Evolutionary conservation across 2,329 filamentous ascomycete species (phyloP).

Genomic region (Aspergillus quadricinctus): DNA sequence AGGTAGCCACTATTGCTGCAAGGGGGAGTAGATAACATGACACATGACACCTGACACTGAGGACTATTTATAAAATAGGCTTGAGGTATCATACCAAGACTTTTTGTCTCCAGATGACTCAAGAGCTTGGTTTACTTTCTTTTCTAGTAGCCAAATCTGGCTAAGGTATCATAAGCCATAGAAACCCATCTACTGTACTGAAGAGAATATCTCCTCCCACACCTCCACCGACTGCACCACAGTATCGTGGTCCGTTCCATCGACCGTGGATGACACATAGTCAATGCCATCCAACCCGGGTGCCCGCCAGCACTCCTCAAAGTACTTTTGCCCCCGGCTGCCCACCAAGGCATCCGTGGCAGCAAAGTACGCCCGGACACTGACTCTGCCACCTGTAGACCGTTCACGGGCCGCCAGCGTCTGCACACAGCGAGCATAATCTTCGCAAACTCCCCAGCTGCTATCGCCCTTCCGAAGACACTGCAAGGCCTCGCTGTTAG

Average conservation of each 20-base stretch:
- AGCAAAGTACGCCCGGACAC: conserved; percentile 33
- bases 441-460: conserved; percentile 32
- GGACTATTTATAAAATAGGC: too few relatives aligned
- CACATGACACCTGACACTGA: too few relatives aligned
- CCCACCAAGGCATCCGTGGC: conserved; percentile 43
- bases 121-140: too few relatives aligned
- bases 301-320: conserved; percentile 38
- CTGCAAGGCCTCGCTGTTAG: conserved; percentile 36
- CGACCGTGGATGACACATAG: conserved; percentile 17
- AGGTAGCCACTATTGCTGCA: too few relatives aligned
- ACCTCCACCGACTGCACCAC: conserved; percentile 13
- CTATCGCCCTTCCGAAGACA: conserved; percentile 31
- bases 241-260: conserved; percentile 40
- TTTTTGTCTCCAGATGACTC: too few relatives aligned
- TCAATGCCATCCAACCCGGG: conserved; percentile 17
- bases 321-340: conserved; percentile 39
- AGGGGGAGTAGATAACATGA: too few relatives aligned
- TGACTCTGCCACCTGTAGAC: conserved; percentile 13
- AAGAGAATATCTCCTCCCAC: conserved; percentile 13
- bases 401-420: conserved; percentile 10
- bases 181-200: background rate
- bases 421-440: conserved; percentile 28
- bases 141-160: too few relatives aligned
- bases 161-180: background rate
- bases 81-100: too few relatives aligned